Evolutionary conservation across 306 rosid species (phyloP), one percentile per base, ranked within the genome.

Genomic region (Spatholobus suberectus): DNA sequence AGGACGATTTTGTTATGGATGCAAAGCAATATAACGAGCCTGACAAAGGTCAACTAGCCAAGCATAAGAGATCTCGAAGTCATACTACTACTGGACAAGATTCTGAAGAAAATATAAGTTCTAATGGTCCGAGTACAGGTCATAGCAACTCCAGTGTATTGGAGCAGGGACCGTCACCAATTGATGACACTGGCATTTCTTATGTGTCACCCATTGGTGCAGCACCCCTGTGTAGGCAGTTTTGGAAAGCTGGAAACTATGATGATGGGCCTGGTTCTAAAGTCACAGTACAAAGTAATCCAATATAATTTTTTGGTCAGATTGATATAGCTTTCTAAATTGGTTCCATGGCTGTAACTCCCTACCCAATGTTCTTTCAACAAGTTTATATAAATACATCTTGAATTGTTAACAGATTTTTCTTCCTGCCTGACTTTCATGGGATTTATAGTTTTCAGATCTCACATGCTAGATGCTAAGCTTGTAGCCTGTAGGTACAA

Each of bases 201-300:
- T 91, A 88, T 23, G 73, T 87, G 27, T 89, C 92, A 0, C 69
- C 93, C 62, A 52, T 87, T 43, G 52, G 89, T 82, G 86, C 83
- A n/a, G 94, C 98, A 38, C 97, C 96, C 5, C 49, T 94, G 75
- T 85, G 90, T 73, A 90, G 92, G 52, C 97, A 94, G 44, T 96
- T 96, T 57, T 96, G 99, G 99, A 94, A 92, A 91, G 98, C 97
- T 80, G 99, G 99, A 72, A 88, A 52, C 82, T 92, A 92, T 69
- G 86, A 92, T 74, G 90, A 85, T 26, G 87, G 77, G 29, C 81
- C 57, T 70, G 85, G 75, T 66, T 84, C 98, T 27, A 92, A 86
- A 86, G 81, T 83, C 83, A 38, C 83, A n/a, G 26, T 83, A 79
- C 91, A 91, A 91, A 88, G 99, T 96, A 92, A 69, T 79, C n/a